Conservation (phyloP, 108 stramenopile genomes). For the Cyclotella kingstonii region DNA sequence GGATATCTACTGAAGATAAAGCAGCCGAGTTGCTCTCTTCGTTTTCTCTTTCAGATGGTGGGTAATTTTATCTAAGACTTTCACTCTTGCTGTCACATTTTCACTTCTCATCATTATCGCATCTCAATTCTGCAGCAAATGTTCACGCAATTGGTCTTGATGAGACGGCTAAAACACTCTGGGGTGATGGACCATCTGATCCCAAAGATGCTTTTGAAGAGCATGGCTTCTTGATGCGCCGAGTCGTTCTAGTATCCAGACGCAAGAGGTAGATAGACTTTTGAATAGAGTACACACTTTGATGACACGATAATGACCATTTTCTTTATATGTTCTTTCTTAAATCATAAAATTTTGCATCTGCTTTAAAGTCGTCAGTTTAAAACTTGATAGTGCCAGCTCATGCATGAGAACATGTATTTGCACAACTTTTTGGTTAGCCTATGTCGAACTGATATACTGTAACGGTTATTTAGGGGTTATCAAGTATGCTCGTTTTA, state of each 20-base stretch:
- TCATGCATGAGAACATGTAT: too few relatives aligned
- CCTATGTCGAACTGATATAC: too few relatives aligned
- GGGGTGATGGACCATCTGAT: slow-evolving; percentile 68
- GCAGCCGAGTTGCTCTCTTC: slow-evolving; percentile 20
- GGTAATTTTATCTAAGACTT: slow-evolving; percentile 13
- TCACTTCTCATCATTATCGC: background rate
- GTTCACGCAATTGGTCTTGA: slow-evolving; percentile 49
- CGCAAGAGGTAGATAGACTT: slow-evolving; percentile 36
- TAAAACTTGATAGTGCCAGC: too few relatives aligned
- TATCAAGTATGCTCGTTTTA: too few relatives aligned
- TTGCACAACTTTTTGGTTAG: too few relatives aligned
- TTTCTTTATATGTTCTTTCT: background rate
- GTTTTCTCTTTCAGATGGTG: slow-evolving; percentile 63
- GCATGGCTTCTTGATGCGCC: slow-evolving; percentile 74
- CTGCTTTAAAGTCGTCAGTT: too few relatives aligned
- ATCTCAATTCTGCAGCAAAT: slow-evolving; percentile 36
- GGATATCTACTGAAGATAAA: slow-evolving; percentile 38
- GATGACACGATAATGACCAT: background rate
- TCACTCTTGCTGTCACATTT: background rate
- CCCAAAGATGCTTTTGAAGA: slow-evolving; percentile 64
- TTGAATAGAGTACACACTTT: too few relatives aligned
- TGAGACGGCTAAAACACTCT: slow-evolving; percentile 65
- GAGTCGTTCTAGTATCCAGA: slow-evolving; percentile 58
- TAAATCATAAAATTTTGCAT: background rate
- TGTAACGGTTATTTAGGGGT: too few relatives aligned